Evolutionary conservation across 768 basidiomycete species (phyloP).

Genomic region (Boletus edulis): DNA sequence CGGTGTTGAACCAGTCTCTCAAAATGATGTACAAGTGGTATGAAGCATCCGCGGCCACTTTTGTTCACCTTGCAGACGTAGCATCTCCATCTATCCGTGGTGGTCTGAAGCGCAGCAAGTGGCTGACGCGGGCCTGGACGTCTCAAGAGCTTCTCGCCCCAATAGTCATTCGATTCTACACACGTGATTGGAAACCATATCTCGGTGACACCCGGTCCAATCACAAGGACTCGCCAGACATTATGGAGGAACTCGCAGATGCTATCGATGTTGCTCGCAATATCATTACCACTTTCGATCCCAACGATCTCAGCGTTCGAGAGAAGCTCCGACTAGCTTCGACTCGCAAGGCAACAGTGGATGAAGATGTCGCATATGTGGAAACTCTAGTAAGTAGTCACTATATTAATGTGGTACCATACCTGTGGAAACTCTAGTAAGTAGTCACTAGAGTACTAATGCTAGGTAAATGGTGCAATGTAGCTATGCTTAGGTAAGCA

Average conservation of each 20-base stretch:
- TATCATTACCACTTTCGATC: constrained; percentile 1
- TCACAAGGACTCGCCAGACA: constrained; percentile 10
- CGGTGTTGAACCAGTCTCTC: constrained; percentile 9
- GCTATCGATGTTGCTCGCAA: not conserved
- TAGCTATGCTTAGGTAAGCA: no score
- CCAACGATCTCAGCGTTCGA: constrained; percentile 1
- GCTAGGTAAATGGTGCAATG: no score
- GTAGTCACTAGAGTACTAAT: no score
- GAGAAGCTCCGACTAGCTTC: constrained; percentile 13
- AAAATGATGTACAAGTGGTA: constrained; percentile 16
- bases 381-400: no score
- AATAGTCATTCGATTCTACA: constrained; percentile 7
- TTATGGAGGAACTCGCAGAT: constrained; percentile 6
- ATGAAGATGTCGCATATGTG: constrained; percentile 11
- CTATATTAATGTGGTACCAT: no score
- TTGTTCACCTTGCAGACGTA: not conserved
- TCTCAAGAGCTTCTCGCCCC: constrained; percentile 14
- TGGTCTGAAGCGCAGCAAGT: not conserved
- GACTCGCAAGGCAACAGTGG: constrained; percentile 1
- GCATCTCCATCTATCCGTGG: not conserved
- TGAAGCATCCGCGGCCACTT: not conserved
- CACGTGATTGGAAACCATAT: constrained; percentile 9
- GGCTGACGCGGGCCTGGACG: constrained; percentile 17
- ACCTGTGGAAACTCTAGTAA: no score
- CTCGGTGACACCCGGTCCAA: constrained; percentile 1